A percentile compares a stretch with the other conserved stretches of the same genome.
These are phyloP conservation scores for Russula foetens DNA, from an alignment of 768 basidiomycete genomes.

Conservation along the genomic window DNA sequence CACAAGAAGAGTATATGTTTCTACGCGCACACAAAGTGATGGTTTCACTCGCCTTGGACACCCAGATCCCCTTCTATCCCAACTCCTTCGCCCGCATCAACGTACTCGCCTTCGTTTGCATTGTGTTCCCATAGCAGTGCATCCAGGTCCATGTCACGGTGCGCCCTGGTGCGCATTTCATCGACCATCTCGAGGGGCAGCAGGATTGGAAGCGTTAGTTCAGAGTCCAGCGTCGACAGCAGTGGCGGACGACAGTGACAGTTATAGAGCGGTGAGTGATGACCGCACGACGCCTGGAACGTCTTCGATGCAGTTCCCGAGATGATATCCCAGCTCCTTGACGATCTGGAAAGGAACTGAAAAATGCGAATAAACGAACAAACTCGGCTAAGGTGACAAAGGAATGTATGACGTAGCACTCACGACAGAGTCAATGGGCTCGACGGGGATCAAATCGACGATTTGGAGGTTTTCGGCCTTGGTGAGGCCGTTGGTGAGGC, in stretches of 20 bases:
- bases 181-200: conserved; percentile 5
- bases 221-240: not conserved
- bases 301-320: conserved; percentile 60
- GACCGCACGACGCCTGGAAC: conserved; percentile 51
- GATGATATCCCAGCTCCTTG: conserved; percentile 82
- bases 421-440: conserved; percentile 48
- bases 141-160: conserved; percentile 1
- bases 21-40: not conserved
- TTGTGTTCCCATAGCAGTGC: conserved; percentile 14
- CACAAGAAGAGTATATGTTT: not conserved
- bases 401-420: too few species aligned
- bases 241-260: not conserved
- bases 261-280: conserved; percentile 27
- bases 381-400: too few species aligned
- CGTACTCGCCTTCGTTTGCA: conserved; percentile 12
- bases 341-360: conserved; percentile 59
- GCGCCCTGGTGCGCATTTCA: not conserved
- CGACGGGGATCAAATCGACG: conserved; percentile 80
- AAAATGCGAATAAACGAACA: not conserved
- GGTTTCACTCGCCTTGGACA: conserved; percentile 9
- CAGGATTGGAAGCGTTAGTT: not conserved
- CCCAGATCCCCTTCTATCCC: conserved; percentile 23
- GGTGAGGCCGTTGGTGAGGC: conserved; percentile 43
- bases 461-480: conserved; percentile 91
- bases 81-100: conserved; percentile 19